Evolutionary conservation across 441 rosid species (phyloP), one percentile per base, ranked within the genome.

Genomic region (Adansonia grandidieri): DNA sequence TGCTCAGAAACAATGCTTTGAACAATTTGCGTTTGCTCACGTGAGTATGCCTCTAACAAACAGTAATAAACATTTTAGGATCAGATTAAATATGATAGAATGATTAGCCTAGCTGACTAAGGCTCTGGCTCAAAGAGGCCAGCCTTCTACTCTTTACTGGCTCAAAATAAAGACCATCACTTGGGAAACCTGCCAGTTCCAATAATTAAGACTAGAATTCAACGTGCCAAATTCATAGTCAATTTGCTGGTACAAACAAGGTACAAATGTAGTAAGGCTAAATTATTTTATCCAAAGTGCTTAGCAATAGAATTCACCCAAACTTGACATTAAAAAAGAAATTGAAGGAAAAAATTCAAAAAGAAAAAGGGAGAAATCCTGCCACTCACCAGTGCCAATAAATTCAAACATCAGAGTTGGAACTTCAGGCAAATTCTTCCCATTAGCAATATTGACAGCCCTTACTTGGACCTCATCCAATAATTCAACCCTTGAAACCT

Each of bases 401-500:
- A 93, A 91, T 82, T 96, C 99, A 77, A 96, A 96, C 98, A 94
- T 91, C 87, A 96, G 76, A 76, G 97, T 93, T 72, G 99, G 97
- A 80, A 84, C 83, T 87, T 96, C 97, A 54, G 86, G 93, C 74
- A 92, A 85, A 77, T 80, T 90, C 87, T 92, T 96, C 54, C 89
- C 97, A 76, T 96, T 94, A 45, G 97, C 99, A 86, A 89, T 54
- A 88, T 96, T 96, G 78, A 94, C 69, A 73, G 98, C 99, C 79
- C 85, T 89, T 74, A 93, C 82, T 83, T 88, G 97, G 80, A 93
- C 97, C 85, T 93, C 99, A 77, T 96, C 98, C 82, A 96, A 83
- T 69, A 96, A 85, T 87, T 96, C 98, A 68, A 96, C 87, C 84
- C 98, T 89, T 54, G 97, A 93, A 78, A 92, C 98, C 98, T 96